Evolutionary conservation across 2,329 filamentous ascomycete species (phyloP), one percentile per base, ranked within the genome.

Genomic region (Scedosporium boydii): DNA sequence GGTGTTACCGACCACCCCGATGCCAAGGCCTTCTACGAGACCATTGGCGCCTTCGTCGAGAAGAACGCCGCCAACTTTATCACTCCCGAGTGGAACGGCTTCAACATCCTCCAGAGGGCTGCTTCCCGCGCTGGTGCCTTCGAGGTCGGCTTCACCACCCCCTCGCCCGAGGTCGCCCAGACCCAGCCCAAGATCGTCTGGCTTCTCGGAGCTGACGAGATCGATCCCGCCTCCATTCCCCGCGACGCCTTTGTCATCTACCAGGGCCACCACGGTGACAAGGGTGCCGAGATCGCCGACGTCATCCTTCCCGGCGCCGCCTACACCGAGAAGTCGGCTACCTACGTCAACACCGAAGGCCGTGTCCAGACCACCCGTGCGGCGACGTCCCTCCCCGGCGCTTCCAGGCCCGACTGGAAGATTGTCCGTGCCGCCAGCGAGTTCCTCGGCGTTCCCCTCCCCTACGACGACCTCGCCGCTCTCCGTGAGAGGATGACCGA

Each of bases 271-370:
- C 95, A 99, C 76, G 95, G 95, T 77, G 95, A 99, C 78, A 85
- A 85, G 61, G 95, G 93, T 67, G 95, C 95, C 62, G 89, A 96
- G 77, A 85, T 97, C 65, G 95, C 95, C 58, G 93, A 99, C 71
- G 86, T 99, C 63, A 85, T 99, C 68, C 89, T 99, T 21, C 95
- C 95, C 29, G 93, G 92, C 68, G 92, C 92, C 59, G 92, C 95
- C 12, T 99, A 97, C 80, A 98, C 93, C 26, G 95, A 99, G 80
- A 99, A 98, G 82, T 86, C 89, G 26, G 93, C 87, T 64, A 99
- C 95, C 55, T 99, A 96, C 72, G 86, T 99, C 78, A 99, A 98
- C 85, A 98, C 95, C 0, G 95, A 99, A 77, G 95, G 95, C 63
- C 90, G 95, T 69, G 91, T 95, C 23, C 95, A 99, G 79, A 89